phyloP scores from a whole-genome alignment of 192 early-diverging fungal genomes.

The Coemansia sp. region DNA sequence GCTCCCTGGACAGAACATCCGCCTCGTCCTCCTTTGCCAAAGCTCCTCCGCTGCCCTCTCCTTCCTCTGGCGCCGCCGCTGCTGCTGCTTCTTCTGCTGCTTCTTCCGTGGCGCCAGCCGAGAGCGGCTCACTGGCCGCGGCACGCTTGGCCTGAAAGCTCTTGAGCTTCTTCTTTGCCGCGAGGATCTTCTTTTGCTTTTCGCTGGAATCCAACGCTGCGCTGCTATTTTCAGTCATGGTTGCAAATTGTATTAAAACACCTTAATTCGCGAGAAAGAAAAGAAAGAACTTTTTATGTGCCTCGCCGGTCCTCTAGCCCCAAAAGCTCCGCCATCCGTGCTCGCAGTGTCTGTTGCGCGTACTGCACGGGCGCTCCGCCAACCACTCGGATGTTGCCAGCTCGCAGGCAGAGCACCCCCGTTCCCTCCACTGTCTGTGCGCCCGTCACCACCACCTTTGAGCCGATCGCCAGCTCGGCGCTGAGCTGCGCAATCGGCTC shows the following conservation, averaged over 20 bases:
- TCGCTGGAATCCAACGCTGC: conserved; percentile 28
- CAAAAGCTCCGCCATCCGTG: conserved; percentile 19
- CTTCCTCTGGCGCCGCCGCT: background rate
- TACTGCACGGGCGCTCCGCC: conserved; percentile 41
- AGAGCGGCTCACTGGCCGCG: conserved; percentile 8
- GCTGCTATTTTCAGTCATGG: conserved; percentile 7
- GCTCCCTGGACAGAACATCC: conserved; percentile 36
- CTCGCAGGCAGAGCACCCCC: conserved; percentile 21
- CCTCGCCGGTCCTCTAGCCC: background rate
- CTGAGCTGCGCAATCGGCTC: conserved; percentile 28
- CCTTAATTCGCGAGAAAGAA: background rate
- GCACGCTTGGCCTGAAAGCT: conserved; percentile 49
- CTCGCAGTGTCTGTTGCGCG: conserved; percentile 24
- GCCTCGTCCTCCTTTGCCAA: conserved; percentile 16
- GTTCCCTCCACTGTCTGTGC: conserved; percentile 29
- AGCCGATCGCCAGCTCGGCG: conserved; percentile 42
- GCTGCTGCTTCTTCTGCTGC: background rate
- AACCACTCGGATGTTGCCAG: conserved; percentile 16
- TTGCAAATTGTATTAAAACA: background rate
- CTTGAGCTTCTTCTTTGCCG: conserved; percentile 52
- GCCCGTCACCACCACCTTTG: conserved; percentile 32
- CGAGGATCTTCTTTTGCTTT: conserved; percentile 48
- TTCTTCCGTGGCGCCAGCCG: background rate
- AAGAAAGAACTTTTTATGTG: background rate
- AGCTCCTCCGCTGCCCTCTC: background rate